phyloP scores from a whole-genome alignment of 1,284 basidiomycete species.

The Cystobasidium slooffiae region DNA sequence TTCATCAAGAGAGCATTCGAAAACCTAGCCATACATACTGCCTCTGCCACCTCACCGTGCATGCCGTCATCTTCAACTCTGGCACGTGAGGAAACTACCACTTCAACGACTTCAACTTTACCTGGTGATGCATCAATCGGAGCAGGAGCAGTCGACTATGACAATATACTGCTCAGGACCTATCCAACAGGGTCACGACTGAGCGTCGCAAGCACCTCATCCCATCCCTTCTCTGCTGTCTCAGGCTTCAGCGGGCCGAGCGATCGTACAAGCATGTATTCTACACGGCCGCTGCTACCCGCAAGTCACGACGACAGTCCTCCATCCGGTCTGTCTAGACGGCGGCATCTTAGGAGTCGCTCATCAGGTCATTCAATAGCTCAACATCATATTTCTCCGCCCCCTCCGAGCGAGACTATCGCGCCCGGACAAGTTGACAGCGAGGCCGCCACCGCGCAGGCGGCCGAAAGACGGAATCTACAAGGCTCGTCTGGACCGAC shows the following conservation, averaged over 20 bases:
- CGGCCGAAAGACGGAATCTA: neutral
- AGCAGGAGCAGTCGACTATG: neutral
- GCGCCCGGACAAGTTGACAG: neutral
- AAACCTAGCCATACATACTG: slow-evolving; percentile 11
- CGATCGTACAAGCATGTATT: slow-evolving; percentile 2
- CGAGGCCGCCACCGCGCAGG: too few species aligned
- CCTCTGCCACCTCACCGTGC: neutral
- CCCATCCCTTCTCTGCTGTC: slow-evolving; percentile 12
- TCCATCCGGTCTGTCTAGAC: neutral
- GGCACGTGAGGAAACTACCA: neutral
- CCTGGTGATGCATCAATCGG: neutral
- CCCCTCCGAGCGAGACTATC: neutral
- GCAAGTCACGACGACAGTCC: neutral
- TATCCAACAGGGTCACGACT: slow-evolving; percentile 9
- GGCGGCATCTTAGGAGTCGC: neutral
- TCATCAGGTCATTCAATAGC: neutral
- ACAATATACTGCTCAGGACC: neutral
- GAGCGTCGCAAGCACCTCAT: slow-evolving; percentile 21
- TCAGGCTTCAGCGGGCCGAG: neutral
- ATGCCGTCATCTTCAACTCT: neutral
- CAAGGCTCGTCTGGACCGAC: neutral
- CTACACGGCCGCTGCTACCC: neutral
- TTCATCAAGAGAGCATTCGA: slow-evolving; percentile 42
- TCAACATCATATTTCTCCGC: neutral
- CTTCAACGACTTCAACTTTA: neutral